A percentile compares a stretch with the other conserved stretches of the same genome.
These are phyloP conservation scores for Knoxdaviesia capensis DNA, from an alignment of 2,329 filamentous ascomycete genomes.

Conservation along the genomic window DNA sequence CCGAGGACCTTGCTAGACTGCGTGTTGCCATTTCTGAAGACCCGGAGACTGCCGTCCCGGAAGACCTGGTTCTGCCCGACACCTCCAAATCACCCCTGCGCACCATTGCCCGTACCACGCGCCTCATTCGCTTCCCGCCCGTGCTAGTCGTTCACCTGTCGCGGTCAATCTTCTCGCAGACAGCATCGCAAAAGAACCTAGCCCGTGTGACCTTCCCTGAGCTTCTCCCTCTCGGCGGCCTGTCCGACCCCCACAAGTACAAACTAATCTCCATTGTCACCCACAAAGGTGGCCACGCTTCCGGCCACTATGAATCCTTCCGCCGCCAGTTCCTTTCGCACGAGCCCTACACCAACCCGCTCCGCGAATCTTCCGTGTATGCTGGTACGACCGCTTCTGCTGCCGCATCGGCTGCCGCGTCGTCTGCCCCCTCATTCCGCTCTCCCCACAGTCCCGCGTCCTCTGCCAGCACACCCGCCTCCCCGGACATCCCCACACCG, in stretches of 20 bases:
- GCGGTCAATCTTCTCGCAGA: constrained; percentile 74
- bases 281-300: constrained; percentile 89
- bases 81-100: constrained; percentile 56
- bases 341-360: constrained; percentile 63
- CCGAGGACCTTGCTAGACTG: constrained; percentile 45
- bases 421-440: too few species aligned
- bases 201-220: constrained; percentile 91
- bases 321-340: constrained; percentile 56
- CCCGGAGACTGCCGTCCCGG: constrained; percentile 23
- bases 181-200: constrained; percentile 72
- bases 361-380: constrained; percentile 18
- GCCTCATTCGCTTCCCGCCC: constrained; percentile 73
- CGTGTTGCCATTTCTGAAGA: constrained; percentile 59
- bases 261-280: constrained; percentile 73
- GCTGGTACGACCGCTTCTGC: too few species aligned
- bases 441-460: too few species aligned
- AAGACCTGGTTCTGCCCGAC: constrained; percentile 56
- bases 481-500: too few species aligned
- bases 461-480: too few species aligned
- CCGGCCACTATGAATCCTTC: constrained; percentile 94
- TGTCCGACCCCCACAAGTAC: constrained; percentile 62
- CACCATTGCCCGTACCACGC: constrained; percentile 70
- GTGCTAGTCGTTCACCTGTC: constrained; percentile 84
- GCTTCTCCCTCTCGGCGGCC: constrained; percentile 58
- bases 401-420: too few species aligned